Base-by-base conservation (phyloP, 176 grass and related monocot species). In the Dactylis glomerata region DNA sequence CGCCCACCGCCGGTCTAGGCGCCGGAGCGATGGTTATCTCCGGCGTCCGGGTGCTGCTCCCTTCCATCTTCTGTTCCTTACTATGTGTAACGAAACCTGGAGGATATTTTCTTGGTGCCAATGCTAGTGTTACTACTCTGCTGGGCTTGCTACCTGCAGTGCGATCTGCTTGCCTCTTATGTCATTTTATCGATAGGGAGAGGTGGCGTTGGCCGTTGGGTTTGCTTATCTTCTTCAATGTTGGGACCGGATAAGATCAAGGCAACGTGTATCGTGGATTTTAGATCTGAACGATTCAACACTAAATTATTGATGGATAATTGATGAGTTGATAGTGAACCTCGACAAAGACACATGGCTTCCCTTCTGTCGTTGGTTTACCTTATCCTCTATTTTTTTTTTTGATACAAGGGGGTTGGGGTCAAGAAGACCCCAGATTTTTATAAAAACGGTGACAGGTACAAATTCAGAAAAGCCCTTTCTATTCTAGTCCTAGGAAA, bases 231-330 rank as follows among this genome's bases (percentile, higher is more conserved):
- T 37, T 37, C 20, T 49, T 80, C 16, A 15, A 10, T 49, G 19
- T 24, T 37, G 34, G 10, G 45, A 57, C 13, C 5, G 79, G 84
- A 90, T 90, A 87, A 83, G 84, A 90, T 80, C 80, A 58, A 68
- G 54, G 11, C 38, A 19, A 44, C 61, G 61, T 64, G 61, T 20
- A 17, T 37, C 26, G 2, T 19, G 3, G 47, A 66, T 34, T 20
- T 36, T 32, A 19, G 33, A 63, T 66, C 34, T 66, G 63, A 66
- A 34, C 7, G 16, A 36, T 30, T 19, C 42, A 45, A 19, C 24
- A 47, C 8, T 16, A 27, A 72, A 68, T 55, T 64, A 46, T 62
- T 78, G 63, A 15, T 47, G 56, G 4, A 45, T 44, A 68, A 82
- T 57, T 15, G 52, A 42, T 42, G 52, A 63, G 33, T 19, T 3